Percentiles rank a stretch among this genome's conserved stretches.
phyloP scores from a whole-genome alignment of 2,329 filamentous ascomycete species.

The Amesomyces nigricolor region DNA sequence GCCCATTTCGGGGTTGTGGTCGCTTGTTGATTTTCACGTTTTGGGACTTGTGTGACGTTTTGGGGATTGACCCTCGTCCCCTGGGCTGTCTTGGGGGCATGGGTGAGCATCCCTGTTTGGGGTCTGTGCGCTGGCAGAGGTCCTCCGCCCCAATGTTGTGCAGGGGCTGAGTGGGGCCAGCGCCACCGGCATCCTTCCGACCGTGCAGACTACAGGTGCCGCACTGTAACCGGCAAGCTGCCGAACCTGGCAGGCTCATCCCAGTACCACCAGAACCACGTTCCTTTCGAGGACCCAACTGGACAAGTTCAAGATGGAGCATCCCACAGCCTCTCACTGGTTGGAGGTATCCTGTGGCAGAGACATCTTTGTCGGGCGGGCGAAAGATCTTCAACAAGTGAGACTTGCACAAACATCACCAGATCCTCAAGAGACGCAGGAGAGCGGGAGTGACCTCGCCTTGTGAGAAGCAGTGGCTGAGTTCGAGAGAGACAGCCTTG shows the following conservation, averaged over 20 bases:
- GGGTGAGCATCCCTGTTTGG: background rate
- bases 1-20: constrained; percentile 15
- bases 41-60: constrained; percentile 10
- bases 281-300: background rate
- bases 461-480: too few relatives aligned
- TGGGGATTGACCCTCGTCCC: constrained; percentile 16
- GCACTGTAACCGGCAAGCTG: background rate
- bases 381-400: too few relatives aligned
- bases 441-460: too few relatives aligned
- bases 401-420: too few relatives aligned
- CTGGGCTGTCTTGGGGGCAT: constrained; percentile 19
- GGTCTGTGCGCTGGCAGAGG: constrained; percentile 4
- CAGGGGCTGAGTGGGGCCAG: background rate
- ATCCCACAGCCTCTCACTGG: background rate
- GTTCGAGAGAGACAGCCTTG: too few relatives aligned
- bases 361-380: too few relatives aligned
- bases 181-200: background rate
- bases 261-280: background rate
- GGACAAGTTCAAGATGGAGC: background rate
- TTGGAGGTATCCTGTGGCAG: background rate
- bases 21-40: constrained; percentile 9
- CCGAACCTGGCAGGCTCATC: background rate
- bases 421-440: background rate
- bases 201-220: background rate
- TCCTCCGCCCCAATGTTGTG: background rate